These are phyloP conservation scores for Kurtzmaniella natalensis DNA, from an alignment of 1,139 yeast genomes.

Conservation along the genomic window DNA sequence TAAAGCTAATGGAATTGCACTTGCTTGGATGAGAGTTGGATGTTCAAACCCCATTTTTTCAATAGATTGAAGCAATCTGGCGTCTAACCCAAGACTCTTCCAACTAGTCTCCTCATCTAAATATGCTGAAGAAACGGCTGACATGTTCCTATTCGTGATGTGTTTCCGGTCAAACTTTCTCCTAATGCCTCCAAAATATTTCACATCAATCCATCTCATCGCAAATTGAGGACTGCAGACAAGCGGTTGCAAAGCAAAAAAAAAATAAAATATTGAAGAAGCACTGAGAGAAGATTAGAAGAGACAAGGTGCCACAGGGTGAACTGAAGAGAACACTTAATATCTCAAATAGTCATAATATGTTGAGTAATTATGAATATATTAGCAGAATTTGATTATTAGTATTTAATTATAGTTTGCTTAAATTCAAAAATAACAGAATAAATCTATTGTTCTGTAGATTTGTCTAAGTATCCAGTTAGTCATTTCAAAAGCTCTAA, in stretches of 20 bases:
- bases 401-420: too few species aligned
- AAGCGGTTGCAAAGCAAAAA: too few species aligned
- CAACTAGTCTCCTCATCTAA: constrained; percentile 70
- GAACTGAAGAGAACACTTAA: too few species aligned
- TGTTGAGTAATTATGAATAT: too few species aligned
- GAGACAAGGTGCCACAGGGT: too few species aligned
- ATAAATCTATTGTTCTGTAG: too few species aligned
- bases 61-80: constrained; percentile 80
- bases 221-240: constrained; percentile 1
- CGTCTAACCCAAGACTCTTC: constrained; percentile 69
- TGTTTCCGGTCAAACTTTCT: neutral
- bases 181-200: too few species aligned
- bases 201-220: neutral
- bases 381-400: too few species aligned
- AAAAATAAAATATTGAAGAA: neutral
- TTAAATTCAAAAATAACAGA: too few species aligned
- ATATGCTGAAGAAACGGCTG: constrained; percentile 59
- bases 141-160: neutral
- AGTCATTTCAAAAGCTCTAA: neutral
- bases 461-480: too few species aligned
- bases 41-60: constrained; percentile 74
- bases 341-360: too few species aligned
- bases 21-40: constrained; percentile 88
- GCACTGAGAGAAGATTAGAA: too few species aligned
- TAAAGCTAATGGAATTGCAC: constrained; percentile 87